Evolutionary conservation across 352 stramenopile species (phyloP), one percentile per base, ranked within the genome.

Genomic region (Pythium scleroteichum): DNA sequence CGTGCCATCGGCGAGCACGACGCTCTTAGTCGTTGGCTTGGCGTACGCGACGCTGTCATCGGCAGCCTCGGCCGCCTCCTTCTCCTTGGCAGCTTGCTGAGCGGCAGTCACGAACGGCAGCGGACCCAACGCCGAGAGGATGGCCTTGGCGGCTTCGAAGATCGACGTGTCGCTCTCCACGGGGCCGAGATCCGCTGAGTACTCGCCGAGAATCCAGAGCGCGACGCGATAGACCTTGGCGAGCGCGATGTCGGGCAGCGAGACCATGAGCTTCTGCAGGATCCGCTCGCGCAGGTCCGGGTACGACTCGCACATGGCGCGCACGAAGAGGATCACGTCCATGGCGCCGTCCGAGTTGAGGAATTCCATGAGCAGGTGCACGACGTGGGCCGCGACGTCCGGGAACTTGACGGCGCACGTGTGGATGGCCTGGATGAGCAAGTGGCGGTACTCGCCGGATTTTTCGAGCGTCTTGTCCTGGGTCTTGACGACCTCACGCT

Each of bases 341-440:
- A 99, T 97, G 9, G 94, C 97, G 20, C 96, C 96, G 68, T 99
- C 97, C 48, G 81, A 94, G 71, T 88, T 95, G 19, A 99, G 71
- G 69, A 99, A 99, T 69, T 99, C 97, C 92, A 99, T 98, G n/a
- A 99, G 81, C 50, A 99, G 76, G 54, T 99, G 94, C 32, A 99
- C 97, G 20, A 99, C 97, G 62, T 92, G 91, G 57, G 98, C 96
- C 16, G 97, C 97, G 57, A 99, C 95, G 53, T 98, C 90, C 4
- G 97, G 96, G 75, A 99, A 99, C 60, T 97, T 95, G 59, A 98
- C 94, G 12, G 97, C 97, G 70, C 97, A 99, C 40, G 79, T 75
- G 75, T 99, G 97, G 75, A 99, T 99, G 23, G 96, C 89, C 47
- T 96, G 88, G 56, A 99, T 99, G 16, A 99, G 90, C 80, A 99